These are phyloP conservation scores for Xylariales sp. DNA, from an alignment of 2,329 filamentous ascomycete genomes.

Conservation along the genomic window DNA sequence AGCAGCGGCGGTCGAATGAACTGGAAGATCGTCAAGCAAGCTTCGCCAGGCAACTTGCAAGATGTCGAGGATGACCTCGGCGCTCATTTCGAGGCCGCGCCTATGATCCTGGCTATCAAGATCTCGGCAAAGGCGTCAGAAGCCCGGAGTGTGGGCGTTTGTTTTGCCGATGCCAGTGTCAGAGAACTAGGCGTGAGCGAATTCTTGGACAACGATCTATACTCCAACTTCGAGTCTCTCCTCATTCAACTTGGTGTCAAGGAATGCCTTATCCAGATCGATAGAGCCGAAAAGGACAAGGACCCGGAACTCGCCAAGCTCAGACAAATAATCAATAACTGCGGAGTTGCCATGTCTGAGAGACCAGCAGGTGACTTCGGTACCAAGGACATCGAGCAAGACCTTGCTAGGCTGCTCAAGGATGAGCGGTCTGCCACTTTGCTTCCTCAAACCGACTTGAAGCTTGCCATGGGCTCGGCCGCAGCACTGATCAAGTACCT, in stretches of 20 bases:
- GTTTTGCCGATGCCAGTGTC: constrained; percentile 95
- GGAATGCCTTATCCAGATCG: constrained; percentile 82
- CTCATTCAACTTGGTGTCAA: constrained; percentile 95
- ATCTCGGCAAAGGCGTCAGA: constrained; percentile 83
- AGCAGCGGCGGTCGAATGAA: constrained; percentile 72
- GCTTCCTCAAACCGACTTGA: constrained; percentile 85
- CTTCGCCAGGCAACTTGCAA: constrained; percentile 92
- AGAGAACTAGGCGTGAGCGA: constrained; percentile 94
- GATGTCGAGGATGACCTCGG: constrained; percentile 95
- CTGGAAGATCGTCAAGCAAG: constrained; percentile 89
- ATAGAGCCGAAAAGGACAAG: constrained; percentile 75
- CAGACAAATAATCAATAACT: constrained; percentile 83
- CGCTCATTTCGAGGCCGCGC: constrained; percentile 77
- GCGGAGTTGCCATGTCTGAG: constrained; percentile 85
- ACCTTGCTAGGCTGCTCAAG: constrained; percentile 79
- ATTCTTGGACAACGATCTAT: constrained; percentile 97
- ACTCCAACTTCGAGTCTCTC: constrained; percentile 95
- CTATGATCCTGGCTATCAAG: constrained; percentile 93
- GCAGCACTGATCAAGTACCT: constrained; percentile 93
- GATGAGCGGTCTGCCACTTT: constrained; percentile 74
- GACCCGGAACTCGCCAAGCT: constrained; percentile 87
- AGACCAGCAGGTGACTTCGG: constrained; percentile 73
- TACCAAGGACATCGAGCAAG: constrained; percentile 91
- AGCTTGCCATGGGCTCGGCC: constrained; percentile 92
- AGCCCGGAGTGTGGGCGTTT: constrained; percentile 83